Conservation (phyloP, 2,329 filamentous ascomycete genomes). For the Coniochaeta sp. region DNA sequence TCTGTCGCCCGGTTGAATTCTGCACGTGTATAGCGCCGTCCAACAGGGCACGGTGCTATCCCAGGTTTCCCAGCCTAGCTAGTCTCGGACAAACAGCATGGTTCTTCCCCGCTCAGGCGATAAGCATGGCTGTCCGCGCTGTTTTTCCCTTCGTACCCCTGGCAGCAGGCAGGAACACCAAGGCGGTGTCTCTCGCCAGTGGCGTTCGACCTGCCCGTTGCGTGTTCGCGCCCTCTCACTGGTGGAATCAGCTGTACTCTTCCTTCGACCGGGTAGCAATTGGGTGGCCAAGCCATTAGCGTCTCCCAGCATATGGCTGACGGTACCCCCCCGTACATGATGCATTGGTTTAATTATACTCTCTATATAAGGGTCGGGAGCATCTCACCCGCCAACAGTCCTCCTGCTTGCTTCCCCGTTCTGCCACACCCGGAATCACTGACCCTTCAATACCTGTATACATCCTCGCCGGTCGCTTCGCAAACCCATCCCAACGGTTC, state of each 20-base stretch:
- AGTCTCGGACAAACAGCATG: not conserved
- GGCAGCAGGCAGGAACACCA: not conserved
- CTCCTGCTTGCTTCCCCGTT: slow-evolving; percentile 1
- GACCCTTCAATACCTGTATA: not conserved
- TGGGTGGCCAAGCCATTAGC: not conserved
- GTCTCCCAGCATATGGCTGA: not conserved
- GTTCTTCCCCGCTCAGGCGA: not conserved
- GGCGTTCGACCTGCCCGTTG: slow-evolving; percentile 6
- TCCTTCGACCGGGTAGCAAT: slow-evolving; percentile 3
- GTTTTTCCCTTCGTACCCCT: not conserved
- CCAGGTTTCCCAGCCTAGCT: not conserved
- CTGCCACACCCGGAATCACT: not conserved
- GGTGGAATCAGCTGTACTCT: slow-evolving; percentile 3
- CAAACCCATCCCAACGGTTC: slow-evolving; percentile 9
- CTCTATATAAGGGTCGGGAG: not conserved
- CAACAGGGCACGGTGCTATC: not conserved
- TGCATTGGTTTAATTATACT: not conserved
- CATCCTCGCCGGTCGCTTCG: not conserved
- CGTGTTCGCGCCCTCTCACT: slow-evolving; percentile 1
- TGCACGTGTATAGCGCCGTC: not conserved
- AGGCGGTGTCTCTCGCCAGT: not conserved
- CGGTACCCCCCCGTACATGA: not conserved
- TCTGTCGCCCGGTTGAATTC: not conserved
- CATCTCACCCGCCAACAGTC: not conserved
- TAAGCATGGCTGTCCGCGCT: not conserved